Percentiles rank a stretch among this genome's conserved stretches.
Evolutionary conservation across 2,329 filamentous ascomycete species (phyloP).

Genomic region (Pseudocercospora eumusae): DNA sequence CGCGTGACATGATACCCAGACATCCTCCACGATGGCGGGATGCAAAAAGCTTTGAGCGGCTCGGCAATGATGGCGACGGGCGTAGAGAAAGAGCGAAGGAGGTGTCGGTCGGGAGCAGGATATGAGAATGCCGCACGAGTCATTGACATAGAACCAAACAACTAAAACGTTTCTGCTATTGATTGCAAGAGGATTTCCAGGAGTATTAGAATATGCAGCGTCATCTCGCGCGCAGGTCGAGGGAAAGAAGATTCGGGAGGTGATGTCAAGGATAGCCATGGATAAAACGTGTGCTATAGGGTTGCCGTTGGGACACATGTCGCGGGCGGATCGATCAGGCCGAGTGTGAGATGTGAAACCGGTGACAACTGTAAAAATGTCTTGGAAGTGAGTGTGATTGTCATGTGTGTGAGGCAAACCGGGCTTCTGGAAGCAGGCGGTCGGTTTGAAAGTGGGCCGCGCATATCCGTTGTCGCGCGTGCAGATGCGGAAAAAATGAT

Average conservation of each 20-base stretch:
- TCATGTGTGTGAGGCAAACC: conserved; percentile 16
- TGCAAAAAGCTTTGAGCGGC: conserved; percentile 18
- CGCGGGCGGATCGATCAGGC: conserved; percentile 3
- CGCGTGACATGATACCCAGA: conserved; percentile 34
- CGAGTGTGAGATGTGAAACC: conserved; percentile 4
- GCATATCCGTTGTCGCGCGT: conserved; percentile 10
- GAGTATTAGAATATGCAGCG: neutral
- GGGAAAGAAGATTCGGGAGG: conserved; percentile 2
- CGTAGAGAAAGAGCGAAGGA: conserved; percentile 4
- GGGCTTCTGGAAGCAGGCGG: conserved; percentile 26
- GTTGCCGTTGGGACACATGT: conserved; percentile 9
- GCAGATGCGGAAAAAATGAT: no score
- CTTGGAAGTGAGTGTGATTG: no score
- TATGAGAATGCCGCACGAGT: conserved; percentile 6
- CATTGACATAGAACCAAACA: conserved; percentile 11
- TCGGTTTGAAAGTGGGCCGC: conserved; percentile 5
- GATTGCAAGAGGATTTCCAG: conserved; percentile 9
- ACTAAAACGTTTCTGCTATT: conserved; percentile 12
- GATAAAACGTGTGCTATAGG: conserved; percentile 16
- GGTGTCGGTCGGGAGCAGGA: conserved; percentile 2
- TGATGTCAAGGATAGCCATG: conserved; percentile 4
- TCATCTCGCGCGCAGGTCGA: conserved; percentile 1
- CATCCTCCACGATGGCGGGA: conserved; percentile 37
- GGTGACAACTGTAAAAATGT: no score
- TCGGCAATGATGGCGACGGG: conserved; percentile 16